Conservation (phyloP, 345 rosid genomes). For the Eucalyptus leucophloia region DNA sequence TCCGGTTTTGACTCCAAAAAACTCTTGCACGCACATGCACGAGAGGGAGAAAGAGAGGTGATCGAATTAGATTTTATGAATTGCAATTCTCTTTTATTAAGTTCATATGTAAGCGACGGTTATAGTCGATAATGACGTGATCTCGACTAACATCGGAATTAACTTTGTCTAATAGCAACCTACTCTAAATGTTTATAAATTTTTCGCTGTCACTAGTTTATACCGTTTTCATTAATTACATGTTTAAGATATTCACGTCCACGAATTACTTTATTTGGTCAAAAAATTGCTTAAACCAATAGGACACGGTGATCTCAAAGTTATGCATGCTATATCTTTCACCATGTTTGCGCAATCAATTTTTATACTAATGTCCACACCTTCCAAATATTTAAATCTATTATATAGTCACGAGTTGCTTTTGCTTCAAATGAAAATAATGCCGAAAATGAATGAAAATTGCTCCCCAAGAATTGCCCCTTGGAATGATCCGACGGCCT, state of each 20-base stretch:
- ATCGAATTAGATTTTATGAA: no score
- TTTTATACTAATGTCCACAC: background rate
- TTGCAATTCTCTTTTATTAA: no score
- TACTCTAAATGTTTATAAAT: background rate
- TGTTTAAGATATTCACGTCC: background rate
- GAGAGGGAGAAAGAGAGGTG: background rate
- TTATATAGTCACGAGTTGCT: background rate
- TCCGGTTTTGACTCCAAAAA: no score
- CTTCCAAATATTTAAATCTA: background rate
- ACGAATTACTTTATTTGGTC: background rate
- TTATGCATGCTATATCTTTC: no score
- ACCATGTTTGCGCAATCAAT: background rate
- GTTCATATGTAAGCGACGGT: fast-evolving
- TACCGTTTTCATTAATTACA: background rate
- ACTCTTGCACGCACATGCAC: no score
- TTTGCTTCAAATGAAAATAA: background rate
- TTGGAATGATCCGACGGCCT: background rate
- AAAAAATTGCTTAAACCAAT: background rate
- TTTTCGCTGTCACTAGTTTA: fast-evolving
- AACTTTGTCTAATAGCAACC: background rate
- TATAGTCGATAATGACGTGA: background rate
- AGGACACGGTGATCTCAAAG: background rate
- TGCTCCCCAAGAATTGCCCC: background rate
- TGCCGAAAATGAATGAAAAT: background rate
- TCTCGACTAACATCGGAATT: background rate